These are phyloP conservation scores for Pulveroboletus sp. DNA, from an alignment of 768 basidiomycete genomes.

Conservation along the genomic window DNA sequence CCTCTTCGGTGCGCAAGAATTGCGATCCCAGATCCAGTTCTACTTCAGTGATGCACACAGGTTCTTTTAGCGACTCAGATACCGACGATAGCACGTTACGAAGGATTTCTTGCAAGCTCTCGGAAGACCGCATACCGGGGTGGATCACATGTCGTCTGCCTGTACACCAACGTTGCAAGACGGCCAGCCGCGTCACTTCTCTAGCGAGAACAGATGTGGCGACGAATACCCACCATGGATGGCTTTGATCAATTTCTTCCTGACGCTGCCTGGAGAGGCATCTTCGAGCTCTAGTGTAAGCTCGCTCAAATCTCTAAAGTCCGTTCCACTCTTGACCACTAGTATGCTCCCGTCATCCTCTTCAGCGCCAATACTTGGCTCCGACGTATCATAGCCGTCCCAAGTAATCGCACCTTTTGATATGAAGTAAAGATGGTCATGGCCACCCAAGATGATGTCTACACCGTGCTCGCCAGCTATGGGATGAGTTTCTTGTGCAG, in stretches of 20 bases:
- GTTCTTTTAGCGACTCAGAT: constrained; percentile 63
- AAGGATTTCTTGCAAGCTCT: constrained; percentile 55
- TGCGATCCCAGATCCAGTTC: constrained; percentile 73
- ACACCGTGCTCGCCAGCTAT: constrained; percentile 66
- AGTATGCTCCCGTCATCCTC: constrained; percentile 69
- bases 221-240: constrained; percentile 49
- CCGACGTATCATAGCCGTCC: constrained; percentile 58
- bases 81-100: constrained; percentile 66
- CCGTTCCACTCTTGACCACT: constrained; percentile 83
- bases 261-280: constrained; percentile 58
- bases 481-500: constrained; percentile 40
- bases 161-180: constrained; percentile 27
- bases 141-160: constrained; percentile 67
- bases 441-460: constrained; percentile 83
- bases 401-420: constrained; percentile 64
- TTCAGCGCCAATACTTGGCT: constrained; percentile 62
- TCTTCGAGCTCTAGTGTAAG: constrained; percentile 60
- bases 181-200: background rate
- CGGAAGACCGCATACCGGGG: constrained; percentile 56
- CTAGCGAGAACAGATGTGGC: background rate
- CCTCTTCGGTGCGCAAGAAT: constrained; percentile 73
- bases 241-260: constrained; percentile 59
- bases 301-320: constrained; percentile 86
- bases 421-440: constrained; percentile 82
- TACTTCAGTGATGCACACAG: constrained; percentile 69